Conservation (phyloP, 257 asterid species). For the Leonotis leonurus region DNA sequence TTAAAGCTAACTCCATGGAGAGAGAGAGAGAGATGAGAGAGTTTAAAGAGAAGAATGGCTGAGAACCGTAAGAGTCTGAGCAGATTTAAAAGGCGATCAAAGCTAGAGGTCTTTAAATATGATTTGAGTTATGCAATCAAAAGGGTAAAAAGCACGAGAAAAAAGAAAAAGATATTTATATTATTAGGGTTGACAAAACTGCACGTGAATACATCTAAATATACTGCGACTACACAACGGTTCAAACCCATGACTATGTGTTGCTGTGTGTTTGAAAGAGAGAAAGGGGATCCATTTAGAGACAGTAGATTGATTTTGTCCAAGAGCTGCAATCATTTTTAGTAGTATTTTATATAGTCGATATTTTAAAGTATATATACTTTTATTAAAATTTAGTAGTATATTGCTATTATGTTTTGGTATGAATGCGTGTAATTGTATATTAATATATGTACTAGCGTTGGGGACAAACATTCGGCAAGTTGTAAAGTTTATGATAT, state of each 20-base stretch:
- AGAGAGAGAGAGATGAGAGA: neutral
- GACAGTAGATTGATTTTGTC: constrained; percentile 27
- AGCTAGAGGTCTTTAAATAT: constrained; percentile 2
- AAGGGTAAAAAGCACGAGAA: neutral
- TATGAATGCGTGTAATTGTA: neutral
- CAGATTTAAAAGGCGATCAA: constrained; percentile 14
- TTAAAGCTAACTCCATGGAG: constrained; percentile 74
- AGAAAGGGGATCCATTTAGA: neutral
- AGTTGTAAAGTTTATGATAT: constrained; percentile 7
- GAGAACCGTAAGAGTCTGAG: neutral
- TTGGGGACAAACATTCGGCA: constrained; percentile 28
- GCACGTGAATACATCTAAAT: constrained; percentile 56
- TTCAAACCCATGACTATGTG: constrained; percentile 31
- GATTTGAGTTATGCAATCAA: constrained; percentile 17
- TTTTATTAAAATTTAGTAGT: too few relatives aligned
- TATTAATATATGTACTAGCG: neutral
- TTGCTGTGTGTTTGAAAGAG: neutral
- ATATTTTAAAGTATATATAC: neutral
- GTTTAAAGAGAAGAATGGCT: neutral
- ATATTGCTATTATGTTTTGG: too few relatives aligned
- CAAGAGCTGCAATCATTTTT: constrained; percentile 26
- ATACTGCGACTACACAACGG: constrained; percentile 19
- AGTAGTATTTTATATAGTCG: neutral
- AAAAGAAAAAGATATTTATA: neutral
- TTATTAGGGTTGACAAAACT: constrained; percentile 37